Conservation (phyloP, 2,329 filamentous ascomycete species). For the Trichoderma atroviride region DNA sequence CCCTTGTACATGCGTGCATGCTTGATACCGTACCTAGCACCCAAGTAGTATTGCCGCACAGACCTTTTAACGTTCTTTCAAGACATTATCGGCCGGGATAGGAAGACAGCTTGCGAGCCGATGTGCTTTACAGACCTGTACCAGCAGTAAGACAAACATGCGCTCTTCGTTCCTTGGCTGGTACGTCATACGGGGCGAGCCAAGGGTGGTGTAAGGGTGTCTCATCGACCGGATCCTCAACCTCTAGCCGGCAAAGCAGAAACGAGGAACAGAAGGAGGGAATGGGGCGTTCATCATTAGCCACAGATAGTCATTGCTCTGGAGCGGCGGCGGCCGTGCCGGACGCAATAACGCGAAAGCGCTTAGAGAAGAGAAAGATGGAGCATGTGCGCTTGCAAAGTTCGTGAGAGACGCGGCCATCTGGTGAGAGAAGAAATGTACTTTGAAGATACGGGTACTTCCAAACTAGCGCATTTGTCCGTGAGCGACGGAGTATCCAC, state of each 20-base stretch:
- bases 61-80: conserved; percentile 18
- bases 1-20: conserved; percentile 9
- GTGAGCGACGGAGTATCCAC: not conserved
- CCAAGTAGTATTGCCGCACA: not conserved
- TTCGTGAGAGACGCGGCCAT: not conserved
- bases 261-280: conserved; percentile 1
- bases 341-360: conserved; percentile 32
- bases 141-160: conserved; percentile 14
- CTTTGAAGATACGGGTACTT: not conserved
- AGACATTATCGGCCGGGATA: conserved; percentile 24
- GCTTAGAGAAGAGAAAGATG: not conserved
- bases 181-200: conserved; percentile 37
- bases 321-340: conserved; percentile 30
- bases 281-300: conserved; percentile 6
- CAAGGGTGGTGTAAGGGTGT: conserved; percentile 39
- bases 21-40: not conserved
- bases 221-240: conserved; percentile 39
- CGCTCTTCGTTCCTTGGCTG: conserved; percentile 4
- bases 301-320: conserved; percentile 29
- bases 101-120: conserved; percentile 8
- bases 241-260: conserved; percentile 31
- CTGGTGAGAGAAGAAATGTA: not conserved
- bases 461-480: not conserved
- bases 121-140: not conserved
- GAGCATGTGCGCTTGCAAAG: not conserved